Conservation (phyloP, 2,329 filamentous ascomycete genomes). For the Aspergillus quadricinctus region DNA sequence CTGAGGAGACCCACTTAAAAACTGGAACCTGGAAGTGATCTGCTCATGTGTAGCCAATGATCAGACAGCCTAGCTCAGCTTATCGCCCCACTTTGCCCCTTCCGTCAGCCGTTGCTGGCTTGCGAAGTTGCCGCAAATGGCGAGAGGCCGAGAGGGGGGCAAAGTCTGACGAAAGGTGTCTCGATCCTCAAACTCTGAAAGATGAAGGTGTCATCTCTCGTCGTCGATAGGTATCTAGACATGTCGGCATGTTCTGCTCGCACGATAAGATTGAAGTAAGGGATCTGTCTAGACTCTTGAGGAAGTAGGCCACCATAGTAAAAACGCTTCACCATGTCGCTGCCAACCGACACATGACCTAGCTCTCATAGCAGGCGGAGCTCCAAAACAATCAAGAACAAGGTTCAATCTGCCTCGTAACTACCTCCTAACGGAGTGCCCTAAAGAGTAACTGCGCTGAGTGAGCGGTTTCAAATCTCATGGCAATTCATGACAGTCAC, state of each 20-base stretch:
- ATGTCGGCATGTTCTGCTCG: background rate
- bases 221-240: background rate
- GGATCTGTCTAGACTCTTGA: background rate
- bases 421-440: too few species aligned
- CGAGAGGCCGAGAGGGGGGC: background rate
- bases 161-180: background rate
- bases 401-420: too few species aligned
- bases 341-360: background rate
- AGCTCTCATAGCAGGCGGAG: too few species aligned
- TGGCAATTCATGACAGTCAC: background rate
- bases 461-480: background rate
- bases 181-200: background rate
- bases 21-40: constrained; percentile 11
- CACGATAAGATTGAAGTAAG: background rate
- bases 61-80: constrained; percentile 3
- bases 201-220: background rate
- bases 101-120: constrained; percentile 1
- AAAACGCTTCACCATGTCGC: background rate
- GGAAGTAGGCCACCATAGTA: background rate
- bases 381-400: background rate
- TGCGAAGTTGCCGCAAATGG: background rate
- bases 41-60: constrained; percentile 15
- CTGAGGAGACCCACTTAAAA: constrained; percentile 5
- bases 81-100: constrained; percentile 17
- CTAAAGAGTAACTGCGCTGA: background rate